Conservation (phyloP, 2,329 filamentous ascomycete species). For the Scedosporium aurantiacum region DNA sequence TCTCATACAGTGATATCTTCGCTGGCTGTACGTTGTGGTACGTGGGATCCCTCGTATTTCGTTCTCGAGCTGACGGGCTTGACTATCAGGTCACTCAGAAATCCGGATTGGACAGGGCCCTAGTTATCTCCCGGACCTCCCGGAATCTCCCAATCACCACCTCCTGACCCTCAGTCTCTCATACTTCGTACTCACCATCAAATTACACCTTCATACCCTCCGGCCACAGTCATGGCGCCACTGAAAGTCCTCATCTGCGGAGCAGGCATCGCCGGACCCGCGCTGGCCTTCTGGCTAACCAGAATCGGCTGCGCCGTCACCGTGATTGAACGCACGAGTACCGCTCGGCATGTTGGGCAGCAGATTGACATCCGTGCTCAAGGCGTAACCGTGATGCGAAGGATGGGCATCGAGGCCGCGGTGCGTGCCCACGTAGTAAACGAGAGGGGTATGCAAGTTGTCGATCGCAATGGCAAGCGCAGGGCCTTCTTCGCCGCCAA, state of each 20-base stretch:
- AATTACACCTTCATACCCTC: too few species aligned
- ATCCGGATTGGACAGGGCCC: too few species aligned
- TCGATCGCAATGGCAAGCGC: conserved; percentile 26
- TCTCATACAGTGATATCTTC: too few species aligned
- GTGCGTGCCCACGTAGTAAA: conserved; percentile 27
- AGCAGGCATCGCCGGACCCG: conserved; percentile 32
- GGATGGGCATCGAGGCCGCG: conserved; percentile 26
- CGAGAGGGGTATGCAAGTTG: conserved; percentile 35
- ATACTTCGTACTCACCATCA: too few species aligned
- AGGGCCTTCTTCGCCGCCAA: conserved; percentile 29
- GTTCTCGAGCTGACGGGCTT: too few species aligned
- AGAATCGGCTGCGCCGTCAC: conserved; percentile 26
- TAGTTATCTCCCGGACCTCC: too few species aligned
- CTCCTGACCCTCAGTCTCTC: too few species aligned
- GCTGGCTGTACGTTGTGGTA: too few species aligned
- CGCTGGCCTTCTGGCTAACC: conserved; percentile 29
- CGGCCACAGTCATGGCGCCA: conserved; percentile 14
- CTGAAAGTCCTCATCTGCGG: conserved; percentile 37
- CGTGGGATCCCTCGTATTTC: too few species aligned
- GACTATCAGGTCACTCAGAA: too few species aligned
- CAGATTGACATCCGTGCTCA: conserved; percentile 35
- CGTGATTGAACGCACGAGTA: conserved; percentile 28
- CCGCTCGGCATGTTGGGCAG: conserved; percentile 27
- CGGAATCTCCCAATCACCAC: too few species aligned
- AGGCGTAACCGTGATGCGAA: conserved; percentile 25